Evolutionary conservation across 2,329 filamentous ascomycete genomes (phyloP).

Genomic region (Thelonectria blattea): DNA sequence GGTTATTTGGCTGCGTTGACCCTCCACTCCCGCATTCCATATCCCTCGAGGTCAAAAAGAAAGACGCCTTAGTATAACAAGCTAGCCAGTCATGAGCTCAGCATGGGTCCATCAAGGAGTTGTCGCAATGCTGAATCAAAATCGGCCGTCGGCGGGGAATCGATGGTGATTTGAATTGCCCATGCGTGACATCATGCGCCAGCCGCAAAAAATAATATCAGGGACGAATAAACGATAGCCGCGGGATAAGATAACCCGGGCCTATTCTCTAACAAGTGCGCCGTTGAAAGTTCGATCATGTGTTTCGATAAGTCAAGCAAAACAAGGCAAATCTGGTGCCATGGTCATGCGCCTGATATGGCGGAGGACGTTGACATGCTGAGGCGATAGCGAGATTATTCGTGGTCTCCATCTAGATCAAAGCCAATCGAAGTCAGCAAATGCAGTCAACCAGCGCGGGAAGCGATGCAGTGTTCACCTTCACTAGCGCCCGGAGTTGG

Average conservation of each 20-base stretch:
- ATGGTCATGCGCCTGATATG: slow-evolving; percentile 9
- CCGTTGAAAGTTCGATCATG: slow-evolving; percentile 6
- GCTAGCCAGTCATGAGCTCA: slow-evolving; percentile 2
- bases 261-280: slow-evolving; percentile 11
- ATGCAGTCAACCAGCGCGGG: slow-evolving; percentile 39
- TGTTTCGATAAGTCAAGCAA: slow-evolving; percentile 13
- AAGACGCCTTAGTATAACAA: not conserved
- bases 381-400: slow-evolving; percentile 33
- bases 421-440: slow-evolving; percentile 38
- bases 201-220: not conserved
- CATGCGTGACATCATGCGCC: slow-evolving; percentile 8
- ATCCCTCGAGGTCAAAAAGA: slow-evolving; percentile 8
- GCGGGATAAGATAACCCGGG: not conserved
- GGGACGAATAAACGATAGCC: not conserved
- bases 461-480: slow-evolving; percentile 61
- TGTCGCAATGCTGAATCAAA: slow-evolving; percentile 16
- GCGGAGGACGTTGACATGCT: not conserved
- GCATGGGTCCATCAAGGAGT: slow-evolving; percentile 5
- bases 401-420: slow-evolving; percentile 47
- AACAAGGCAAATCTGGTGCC: slow-evolving; percentile 8
- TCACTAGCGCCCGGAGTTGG: slow-evolving; percentile 67
- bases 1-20: slow-evolving; percentile 8
- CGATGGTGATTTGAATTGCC: not conserved
- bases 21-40: slow-evolving; percentile 8
- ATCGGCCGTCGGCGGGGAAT: slow-evolving; percentile 11